phyloP scores from a whole-genome alignment of 2,329 filamentous ascomycete species.

The Penicillium sp. region DNA sequence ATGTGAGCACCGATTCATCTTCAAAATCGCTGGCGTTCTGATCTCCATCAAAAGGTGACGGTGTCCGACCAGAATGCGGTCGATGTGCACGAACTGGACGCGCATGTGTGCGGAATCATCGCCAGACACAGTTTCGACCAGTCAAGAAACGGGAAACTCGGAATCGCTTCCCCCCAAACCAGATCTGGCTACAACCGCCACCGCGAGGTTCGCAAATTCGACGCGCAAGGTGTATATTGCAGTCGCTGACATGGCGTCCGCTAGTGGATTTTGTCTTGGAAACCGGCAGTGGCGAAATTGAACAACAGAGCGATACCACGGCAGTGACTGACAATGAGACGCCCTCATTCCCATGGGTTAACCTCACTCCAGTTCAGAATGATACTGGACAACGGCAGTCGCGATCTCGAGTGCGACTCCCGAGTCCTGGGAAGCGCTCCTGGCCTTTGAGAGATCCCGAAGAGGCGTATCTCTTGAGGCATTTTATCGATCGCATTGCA shows the following conservation, averaged over 20 bases:
- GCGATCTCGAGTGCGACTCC: not conserved
- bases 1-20: constrained; percentile 8
- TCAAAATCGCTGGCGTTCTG: not conserved
- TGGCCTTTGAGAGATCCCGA: constrained; percentile 19
- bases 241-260: constrained; percentile 6
- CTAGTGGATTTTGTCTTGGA: constrained; percentile 22
- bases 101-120: constrained; percentile 10
- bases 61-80: constrained; percentile 16
- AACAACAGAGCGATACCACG: not conserved
- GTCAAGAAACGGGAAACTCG: constrained; percentile 8
- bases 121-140: constrained; percentile 13
- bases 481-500: constrained; percentile 19
- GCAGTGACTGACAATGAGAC: not conserved
- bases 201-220: constrained; percentile 14
- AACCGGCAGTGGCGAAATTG: constrained; percentile 14
- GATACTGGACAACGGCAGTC: not conserved
- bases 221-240: no score
- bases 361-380: not conserved
- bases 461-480: constrained; percentile 15
- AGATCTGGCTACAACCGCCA: constrained; percentile 21
- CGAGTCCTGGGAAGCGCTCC: constrained; percentile 5
- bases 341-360: constrained; percentile 1
- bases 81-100: constrained; percentile 17
- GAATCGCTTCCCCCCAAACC: constrained; percentile 18
- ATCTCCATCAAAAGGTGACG: constrained; percentile 12